Base-by-base conservation (phyloP, 768 basidiomycete genomes). In the Russula virescens region DNA sequence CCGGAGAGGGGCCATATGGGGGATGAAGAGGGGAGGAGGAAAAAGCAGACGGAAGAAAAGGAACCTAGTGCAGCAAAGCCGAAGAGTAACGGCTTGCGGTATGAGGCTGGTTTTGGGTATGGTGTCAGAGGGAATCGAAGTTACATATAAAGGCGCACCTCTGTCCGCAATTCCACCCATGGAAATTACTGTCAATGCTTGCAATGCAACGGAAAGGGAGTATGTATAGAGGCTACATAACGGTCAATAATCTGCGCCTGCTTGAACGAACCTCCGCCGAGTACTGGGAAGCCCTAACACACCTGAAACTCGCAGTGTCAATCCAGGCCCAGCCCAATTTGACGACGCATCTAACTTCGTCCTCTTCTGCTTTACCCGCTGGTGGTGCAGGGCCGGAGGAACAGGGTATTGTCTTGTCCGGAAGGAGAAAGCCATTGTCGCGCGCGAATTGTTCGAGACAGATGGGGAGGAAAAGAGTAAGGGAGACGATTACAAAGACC, bases 111-210 rank as follows among this genome's bases (percentile, higher is more conserved):
- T 73, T 77, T 58, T 11, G 43, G 42, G 61, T 16, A 65, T 55
- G n/a, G 54, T 34, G 38, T 16, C 6, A 21, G 11, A 3, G 21
- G 3, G 5, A 19, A 21, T 43, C 1, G 4, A 26, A 49, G 0
- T 21, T 14, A 26, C 28, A 18, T 38, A 55, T 25, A 38, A 46
- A 47, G 45, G 79, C 89, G 62, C 68, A 95, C 94, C 86, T 65
- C 90, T 84, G 74, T 98, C 93, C 1, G 95, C 96, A 59, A 96
- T 86, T 18, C 85, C 85, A 8, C 93, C 92, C 80, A 97, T 90
- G 6, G 95, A 94, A 59, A 99, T 94, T 43, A 99, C 94, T 0
- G 88, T 91, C n/a, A 98, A 69, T 0, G 94, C 95, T 71, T 98
- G 95, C 0, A 96, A 73, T 0, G 88, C 88, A 1, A 98, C 95